These are phyloP conservation scores for Fragaria ananassa DNA, from an alignment of 306 rosid genomes.

Conservation along the genomic window DNA sequence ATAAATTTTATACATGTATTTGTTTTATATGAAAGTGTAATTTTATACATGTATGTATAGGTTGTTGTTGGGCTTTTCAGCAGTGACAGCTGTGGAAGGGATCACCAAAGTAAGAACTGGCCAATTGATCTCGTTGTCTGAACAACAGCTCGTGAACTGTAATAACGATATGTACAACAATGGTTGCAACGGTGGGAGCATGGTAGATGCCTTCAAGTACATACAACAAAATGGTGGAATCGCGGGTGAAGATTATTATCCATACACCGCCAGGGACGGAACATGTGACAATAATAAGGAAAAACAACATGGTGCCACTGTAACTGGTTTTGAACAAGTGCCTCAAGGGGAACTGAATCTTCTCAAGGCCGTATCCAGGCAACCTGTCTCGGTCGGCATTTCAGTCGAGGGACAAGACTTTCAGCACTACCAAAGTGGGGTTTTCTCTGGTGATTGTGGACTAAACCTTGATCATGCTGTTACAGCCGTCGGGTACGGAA, in stretches of 20 bases:
- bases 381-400: conserved; percentile 12
- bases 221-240: neutral
- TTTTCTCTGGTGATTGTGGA: conserved; percentile 17
- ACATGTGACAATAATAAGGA: neutral
- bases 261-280: neutral
- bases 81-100: conserved; percentile 31
- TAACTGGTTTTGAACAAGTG: neutral
- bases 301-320: neutral
- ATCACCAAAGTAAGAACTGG: conserved; percentile 16
- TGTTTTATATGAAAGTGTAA: neutral
- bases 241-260: neutral
- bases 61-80: conserved; percentile 30
- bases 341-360: conserved; percentile 8
- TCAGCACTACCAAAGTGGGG: neutral
- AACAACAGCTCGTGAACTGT: conserved; percentile 5
- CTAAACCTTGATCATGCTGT: conserved; percentile 5
- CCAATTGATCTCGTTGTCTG: neutral
- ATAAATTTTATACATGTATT: neutral
- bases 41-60: conserved; percentile 2
- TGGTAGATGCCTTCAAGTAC: neutral
- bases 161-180: neutral
- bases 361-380: conserved; percentile 11
- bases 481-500: conserved; percentile 22
- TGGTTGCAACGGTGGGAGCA: neutral
- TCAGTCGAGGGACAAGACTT: neutral